These are phyloP conservation scores for Bipolaris cookei DNA, from an alignment of 2,329 filamentous ascomycete species.

Conservation along the genomic window DNA sequence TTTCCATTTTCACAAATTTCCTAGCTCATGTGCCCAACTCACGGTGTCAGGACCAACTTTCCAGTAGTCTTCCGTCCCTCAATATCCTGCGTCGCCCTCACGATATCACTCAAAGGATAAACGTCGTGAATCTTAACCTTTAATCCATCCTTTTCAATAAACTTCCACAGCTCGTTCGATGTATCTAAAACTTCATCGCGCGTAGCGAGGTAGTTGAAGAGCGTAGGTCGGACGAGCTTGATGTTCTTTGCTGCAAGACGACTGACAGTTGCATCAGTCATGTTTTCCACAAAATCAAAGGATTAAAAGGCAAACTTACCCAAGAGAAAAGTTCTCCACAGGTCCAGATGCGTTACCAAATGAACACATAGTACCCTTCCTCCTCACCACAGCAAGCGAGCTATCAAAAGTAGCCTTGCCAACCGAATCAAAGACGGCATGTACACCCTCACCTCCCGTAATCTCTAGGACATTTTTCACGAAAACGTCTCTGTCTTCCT, in stretches of 20 bases:
- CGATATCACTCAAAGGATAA: conserved; percentile 77
- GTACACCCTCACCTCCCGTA: conserved; percentile 74
- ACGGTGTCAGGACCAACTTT: conserved; percentile 77
- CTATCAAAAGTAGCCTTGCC: conserved; percentile 85
- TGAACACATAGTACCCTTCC: conserved; percentile 77
- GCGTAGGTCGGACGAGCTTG: conserved; percentile 74
- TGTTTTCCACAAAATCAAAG: background rate
- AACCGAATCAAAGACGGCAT: conserved; percentile 84
- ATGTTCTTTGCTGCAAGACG: conserved; percentile 74
- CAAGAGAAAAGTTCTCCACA: conserved; percentile 71
- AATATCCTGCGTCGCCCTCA: conserved; percentile 74
- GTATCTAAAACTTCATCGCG: conserved; percentile 74
- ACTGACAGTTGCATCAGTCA: conserved; percentile 31
- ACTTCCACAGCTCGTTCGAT: conserved; percentile 72
- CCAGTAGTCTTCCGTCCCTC: conserved; percentile 83
- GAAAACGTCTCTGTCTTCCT: conserved; percentile 55
- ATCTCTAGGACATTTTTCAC: conserved; percentile 66
- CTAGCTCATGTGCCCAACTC: background rate
- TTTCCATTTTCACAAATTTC: background rate
- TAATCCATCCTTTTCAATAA: conserved; percentile 72
- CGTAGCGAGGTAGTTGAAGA: conserved; percentile 68
- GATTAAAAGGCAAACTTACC: conserved; percentile 56
- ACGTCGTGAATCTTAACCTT: conserved; percentile 76
- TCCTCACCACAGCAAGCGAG: conserved; percentile 73
- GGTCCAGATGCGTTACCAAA: conserved; percentile 85